Base-by-base conservation (phyloP, 305 asterid species). In the Fraxinus sp. region DNA sequence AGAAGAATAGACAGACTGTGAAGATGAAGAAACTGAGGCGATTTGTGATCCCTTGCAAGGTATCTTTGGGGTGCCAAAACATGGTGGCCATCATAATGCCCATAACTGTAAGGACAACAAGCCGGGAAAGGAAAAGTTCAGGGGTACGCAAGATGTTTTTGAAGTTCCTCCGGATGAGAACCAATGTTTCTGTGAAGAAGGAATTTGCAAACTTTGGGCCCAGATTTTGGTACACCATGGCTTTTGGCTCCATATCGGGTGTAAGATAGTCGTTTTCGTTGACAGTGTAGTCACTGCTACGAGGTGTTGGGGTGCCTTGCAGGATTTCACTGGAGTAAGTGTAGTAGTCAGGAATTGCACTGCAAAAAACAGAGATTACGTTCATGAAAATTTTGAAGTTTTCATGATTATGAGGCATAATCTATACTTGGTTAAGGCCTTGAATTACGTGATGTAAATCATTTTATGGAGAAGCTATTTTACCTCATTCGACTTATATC, bases 21-120 rank as follows among this genome's bases (percentile, higher is more conserved):
- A 94, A 94, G 86, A 94, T 92, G 88, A 93, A 90, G 95, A 94
- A 91, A 87, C 97, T 92, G 36, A 93, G 83, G 6, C 90, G 89
- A 82, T 93, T 89, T 5, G 98, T 94, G 55, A 93, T 90, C 28
- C 98, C 98, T 49, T 94, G 97, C 32, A 73, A 37, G 55, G 64
- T 24, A 33, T 83, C 59, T 33, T 81, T 55, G 0, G 98, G 98
- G 71, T 86, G 86, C 90, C 86, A 85, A 83, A 94, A 92, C 98
- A 94, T 91, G 57, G 95, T 94, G 78, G 97, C 97, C 98, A 94
- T 94, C 98, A 93, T 94, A 84, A 91, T 28, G 4, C 97, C 97
- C 98, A 93, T 93, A 24, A 92, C 85, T 0, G 91, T 85, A 10
- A 94, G 91, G 84, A 94, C 97, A 30, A 93, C 72, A 2, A 94